These are phyloP conservation scores for Aureobasidium sp. DNA, from an alignment of 2,329 filamentous ascomycete species.

Conservation along the genomic window DNA sequence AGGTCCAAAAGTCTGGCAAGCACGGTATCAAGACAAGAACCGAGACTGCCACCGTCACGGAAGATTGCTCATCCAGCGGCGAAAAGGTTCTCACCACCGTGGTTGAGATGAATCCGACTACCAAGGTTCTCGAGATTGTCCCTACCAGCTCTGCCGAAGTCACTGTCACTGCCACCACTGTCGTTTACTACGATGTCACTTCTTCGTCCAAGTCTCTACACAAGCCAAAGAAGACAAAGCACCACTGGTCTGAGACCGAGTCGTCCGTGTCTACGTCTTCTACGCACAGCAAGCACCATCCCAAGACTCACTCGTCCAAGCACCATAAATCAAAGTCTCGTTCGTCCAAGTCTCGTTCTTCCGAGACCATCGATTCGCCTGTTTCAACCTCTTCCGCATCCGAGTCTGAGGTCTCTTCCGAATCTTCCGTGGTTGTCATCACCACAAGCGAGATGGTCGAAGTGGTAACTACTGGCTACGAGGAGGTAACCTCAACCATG, in stretches of 20 bases:
- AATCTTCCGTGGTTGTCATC: background rate
- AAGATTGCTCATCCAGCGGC: background rate
- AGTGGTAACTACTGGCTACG: background rate
- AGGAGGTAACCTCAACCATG: background rate
- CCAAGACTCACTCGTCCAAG: background rate
- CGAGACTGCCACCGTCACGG: background rate
- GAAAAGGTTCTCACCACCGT: background rate
- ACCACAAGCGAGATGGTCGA: background rate
- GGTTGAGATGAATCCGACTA: background rate
- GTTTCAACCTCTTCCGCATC: background rate
- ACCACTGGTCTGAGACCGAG: background rate
- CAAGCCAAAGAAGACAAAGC: background rate
- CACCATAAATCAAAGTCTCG: background rate
- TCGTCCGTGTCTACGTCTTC: background rate
- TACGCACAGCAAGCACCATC: background rate
- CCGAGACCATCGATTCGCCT: background rate
- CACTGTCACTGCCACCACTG: background rate
- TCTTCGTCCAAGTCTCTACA: background rate
- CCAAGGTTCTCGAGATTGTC: background rate
- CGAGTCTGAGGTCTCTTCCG: background rate
- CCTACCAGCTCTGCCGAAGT: no score
- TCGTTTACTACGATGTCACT: background rate
- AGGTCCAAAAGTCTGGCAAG: background rate
- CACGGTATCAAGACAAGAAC: background rate
- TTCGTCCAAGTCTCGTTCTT: background rate